These are phyloP conservation scores for Massarina eburnea DNA, from an alignment of 2,329 filamentous ascomycete species.

Conservation along the genomic window DNA sequence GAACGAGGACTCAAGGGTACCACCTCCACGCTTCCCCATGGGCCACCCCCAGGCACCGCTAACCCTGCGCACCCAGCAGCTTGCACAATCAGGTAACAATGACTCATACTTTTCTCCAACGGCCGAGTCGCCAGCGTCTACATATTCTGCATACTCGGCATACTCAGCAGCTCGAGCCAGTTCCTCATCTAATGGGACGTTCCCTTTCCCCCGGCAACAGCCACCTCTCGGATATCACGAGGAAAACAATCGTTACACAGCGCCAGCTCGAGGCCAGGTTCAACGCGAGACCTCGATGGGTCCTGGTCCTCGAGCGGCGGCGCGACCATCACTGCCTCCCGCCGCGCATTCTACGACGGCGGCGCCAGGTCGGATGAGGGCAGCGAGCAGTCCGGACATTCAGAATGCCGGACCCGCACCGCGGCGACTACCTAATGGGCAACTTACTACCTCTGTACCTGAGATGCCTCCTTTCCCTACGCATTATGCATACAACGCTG, in stretches of 20 bases:
- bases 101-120: slow-evolving; percentile 95
- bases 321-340: slow-evolving; percentile 78
- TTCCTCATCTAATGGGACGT: slow-evolving; percentile 71
- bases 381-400: slow-evolving; percentile 94
- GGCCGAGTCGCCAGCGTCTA: slow-evolving; percentile 73
- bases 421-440: slow-evolving; percentile 58
- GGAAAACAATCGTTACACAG: slow-evolving; percentile 82
- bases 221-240: slow-evolving; percentile 69
- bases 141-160: slow-evolving; percentile 51
- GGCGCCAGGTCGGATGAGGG: slow-evolving; percentile 75
- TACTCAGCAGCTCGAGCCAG: slow-evolving; percentile 64
- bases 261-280: slow-evolving; percentile 74
- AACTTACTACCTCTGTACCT: slow-evolving; percentile 40
- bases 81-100: slow-evolving; percentile 66
- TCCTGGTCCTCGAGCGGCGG: slow-evolving; percentile 62
- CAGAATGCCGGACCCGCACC: slow-evolving; percentile 66
- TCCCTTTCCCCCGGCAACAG: slow-evolving; percentile 75
- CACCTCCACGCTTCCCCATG: slow-evolving; percentile 72
- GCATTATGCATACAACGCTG: slow-evolving; percentile 59
- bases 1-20: slow-evolving; percentile 54
- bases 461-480: slow-evolving; percentile 57
- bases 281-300: slow-evolving; percentile 73
- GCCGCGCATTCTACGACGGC: slow-evolving; percentile 54
- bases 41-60: slow-evolving; percentile 59
- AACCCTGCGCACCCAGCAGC: slow-evolving; percentile 67